Evolutionary conservation across 2,329 filamentous ascomycete species (phyloP), one percentile per base, ranked within the genome.

Genomic region (Ophiostoma piceae): DNA sequence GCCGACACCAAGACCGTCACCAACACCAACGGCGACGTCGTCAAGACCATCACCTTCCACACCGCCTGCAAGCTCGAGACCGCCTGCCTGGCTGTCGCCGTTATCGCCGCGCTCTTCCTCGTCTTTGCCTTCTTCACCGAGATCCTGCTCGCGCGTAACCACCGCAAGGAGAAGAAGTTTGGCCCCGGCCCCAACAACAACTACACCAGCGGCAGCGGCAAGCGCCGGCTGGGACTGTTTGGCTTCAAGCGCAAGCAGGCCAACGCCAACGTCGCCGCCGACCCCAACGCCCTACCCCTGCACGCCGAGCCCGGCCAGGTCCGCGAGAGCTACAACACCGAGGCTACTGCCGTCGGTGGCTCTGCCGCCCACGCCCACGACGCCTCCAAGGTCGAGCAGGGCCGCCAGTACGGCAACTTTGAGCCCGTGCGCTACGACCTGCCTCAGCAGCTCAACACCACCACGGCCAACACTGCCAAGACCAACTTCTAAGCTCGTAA

Each of bases 41-140:
- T 81, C 47, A 86, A 86, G 71, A 74, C 75, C 11, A 76, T 86
- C 1, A 83, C 78, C 66, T 83, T 81, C 72, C 77, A 76, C 54
- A 78, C 79, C 8, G 88, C 90, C 0, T 97, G 94, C 82, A 84
- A 84, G 71, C 82, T 97, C 74, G 87, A 96, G 80, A 92, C 88
- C 67, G 92, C 89, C 64, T 86, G 84, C 71, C 89, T 97, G 73
- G 90, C 91, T 3, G 88, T 95, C 19, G 82, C 93, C 39, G 90
- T 97, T 71, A 86, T 93, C 70, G 90, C 85, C 76, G 88, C 91
- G 67, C 74, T 80, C 74, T 81, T 78, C 68, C 75, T 77, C 68
- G 32, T 76, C 66, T 29, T 76, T 67, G 74, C 78, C 11, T 71
- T 73, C 41, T 35, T 74, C 51, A 71, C 72, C 35, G 77, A 77